Evolutionary conservation across 768 basidiomycete genomes (phyloP).

Genomic region (Dacryopinax spathularia): DNA sequence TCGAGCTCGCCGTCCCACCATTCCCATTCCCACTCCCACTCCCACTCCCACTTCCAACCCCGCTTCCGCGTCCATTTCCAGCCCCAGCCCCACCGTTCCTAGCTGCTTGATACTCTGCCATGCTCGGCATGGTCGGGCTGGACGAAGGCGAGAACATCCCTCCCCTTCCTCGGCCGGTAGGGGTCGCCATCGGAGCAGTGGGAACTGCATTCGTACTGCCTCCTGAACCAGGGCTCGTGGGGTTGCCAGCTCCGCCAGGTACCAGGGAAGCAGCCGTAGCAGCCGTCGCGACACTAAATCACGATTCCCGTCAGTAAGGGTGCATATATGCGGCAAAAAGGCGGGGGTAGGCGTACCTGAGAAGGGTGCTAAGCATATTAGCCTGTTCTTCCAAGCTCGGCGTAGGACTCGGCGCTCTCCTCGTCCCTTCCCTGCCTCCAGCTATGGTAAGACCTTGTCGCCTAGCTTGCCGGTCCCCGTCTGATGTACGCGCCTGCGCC

Average conservation of each 20-base stretch:
- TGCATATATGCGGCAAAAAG: background rate
- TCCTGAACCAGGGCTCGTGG: slow-evolving; percentile 37
- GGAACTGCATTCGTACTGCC: slow-evolving; percentile 7
- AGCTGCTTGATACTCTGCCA: too few relatives aligned
- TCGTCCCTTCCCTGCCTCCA: too few relatives aligned
- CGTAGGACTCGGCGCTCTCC: background rate
- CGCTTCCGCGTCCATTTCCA: too few relatives aligned
- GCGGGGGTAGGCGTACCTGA: slow-evolving; percentile 39
- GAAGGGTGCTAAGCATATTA: slow-evolving; percentile 51
- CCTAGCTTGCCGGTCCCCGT: background rate
- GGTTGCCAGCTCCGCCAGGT: slow-evolving; percentile 56
- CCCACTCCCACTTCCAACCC: slow-evolving; percentile 10
- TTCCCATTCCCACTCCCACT: slow-evolving; percentile 15
- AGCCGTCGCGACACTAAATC: slow-evolving; percentile 65
- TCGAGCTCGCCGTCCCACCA: slow-evolving; percentile 13
- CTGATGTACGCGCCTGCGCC: background rate
- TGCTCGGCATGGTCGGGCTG: too few relatives aligned
- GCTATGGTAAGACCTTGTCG: too few relatives aligned
- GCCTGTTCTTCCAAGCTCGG: background rate
- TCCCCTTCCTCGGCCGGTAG: too few relatives aligned
- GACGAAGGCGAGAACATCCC: too few relatives aligned
- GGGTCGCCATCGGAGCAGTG: slow-evolving; percentile 11
- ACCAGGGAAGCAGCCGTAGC: slow-evolving; percentile 78
- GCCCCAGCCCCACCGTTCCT: too few relatives aligned
- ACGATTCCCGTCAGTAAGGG: slow-evolving; percentile 4